A percentile compares a stretch with the other conserved stretches of the same genome.
Conservation (phyloP, 768 basidiomycete species). For the Lentinula aciculospora region DNA sequence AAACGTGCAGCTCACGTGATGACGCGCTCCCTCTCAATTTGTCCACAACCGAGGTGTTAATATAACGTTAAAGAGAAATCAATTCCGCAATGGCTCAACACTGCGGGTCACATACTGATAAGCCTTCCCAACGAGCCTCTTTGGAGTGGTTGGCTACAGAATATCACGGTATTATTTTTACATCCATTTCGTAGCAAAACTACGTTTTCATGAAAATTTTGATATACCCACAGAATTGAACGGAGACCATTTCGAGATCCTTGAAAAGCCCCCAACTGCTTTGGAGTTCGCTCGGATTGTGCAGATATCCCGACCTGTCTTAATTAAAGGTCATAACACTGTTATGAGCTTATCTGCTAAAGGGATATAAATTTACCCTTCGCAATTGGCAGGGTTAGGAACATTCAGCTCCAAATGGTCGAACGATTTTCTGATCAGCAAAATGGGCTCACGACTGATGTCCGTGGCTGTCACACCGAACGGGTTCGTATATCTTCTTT, state of each 20-base stretch:
- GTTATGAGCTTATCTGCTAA: no score
- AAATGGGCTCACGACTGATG: slow-evolving; percentile 48
- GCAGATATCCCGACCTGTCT: slow-evolving; percentile 63
- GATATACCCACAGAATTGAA: slow-evolving; percentile 46
- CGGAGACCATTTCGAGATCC: slow-evolving; percentile 41
- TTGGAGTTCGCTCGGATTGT: slow-evolving; percentile 66
- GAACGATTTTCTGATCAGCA: slow-evolving; percentile 51
- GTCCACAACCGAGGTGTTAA: no score
- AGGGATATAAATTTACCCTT: no score
- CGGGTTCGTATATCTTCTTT: slow-evolving; percentile 45
- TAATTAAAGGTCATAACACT: slow-evolving; percentile 58
- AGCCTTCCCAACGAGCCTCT: neutral
- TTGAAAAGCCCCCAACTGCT: slow-evolving; percentile 54
- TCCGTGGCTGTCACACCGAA: slow-evolving; percentile 82
- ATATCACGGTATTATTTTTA: slow-evolving; percentile 26
- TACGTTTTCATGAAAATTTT: neutral
- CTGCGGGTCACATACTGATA: neutral
- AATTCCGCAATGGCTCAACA: no score
- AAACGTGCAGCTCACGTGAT: neutral
- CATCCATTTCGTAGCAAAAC: neutral
- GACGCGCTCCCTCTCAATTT: neutral
- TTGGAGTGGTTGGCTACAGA: slow-evolving; percentile 31
- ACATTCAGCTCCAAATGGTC: slow-evolving; percentile 45
- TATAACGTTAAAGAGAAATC: no score
- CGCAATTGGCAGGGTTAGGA: neutral